phyloP scores from a whole-genome alignment of 371 early-diverging fungal species.

The Paraphysoderma sedebokerense region DNA sequence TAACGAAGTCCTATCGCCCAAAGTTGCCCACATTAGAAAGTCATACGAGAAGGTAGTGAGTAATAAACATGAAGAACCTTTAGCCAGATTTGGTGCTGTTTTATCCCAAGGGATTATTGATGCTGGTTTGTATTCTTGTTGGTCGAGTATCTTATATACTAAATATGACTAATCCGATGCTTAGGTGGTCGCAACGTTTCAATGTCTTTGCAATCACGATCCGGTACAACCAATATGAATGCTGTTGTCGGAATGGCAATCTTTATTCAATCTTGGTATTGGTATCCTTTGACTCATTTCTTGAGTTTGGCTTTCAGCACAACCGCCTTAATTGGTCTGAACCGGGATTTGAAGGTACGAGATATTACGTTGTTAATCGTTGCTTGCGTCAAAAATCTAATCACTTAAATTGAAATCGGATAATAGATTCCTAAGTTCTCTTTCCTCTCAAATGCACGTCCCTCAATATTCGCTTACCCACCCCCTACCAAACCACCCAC shows the following conservation, averaged over 20 bases:
- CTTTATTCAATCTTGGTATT: slow-evolving; percentile 99
- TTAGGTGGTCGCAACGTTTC: slow-evolving; percentile 88
- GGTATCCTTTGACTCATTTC: slow-evolving; percentile 97
- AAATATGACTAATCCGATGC: neutral
- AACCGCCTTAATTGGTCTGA: slow-evolving; percentile 86
- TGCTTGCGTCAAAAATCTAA: no score
- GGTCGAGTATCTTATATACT: neutral
- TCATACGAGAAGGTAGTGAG: slow-evolving; percentile 72
- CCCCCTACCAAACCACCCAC: slow-evolving; percentile 52
- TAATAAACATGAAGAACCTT: slow-evolving; percentile 83
- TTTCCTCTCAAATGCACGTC: slow-evolving; percentile 62
- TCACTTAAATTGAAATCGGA: no score
- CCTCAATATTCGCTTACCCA: slow-evolving; percentile 85
- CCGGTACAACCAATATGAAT: slow-evolving; percentile 77
- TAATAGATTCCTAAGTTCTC: slow-evolving; percentile 71
- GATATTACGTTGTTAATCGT: neutral
- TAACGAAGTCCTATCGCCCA: slow-evolving; percentile 62
- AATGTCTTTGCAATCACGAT: slow-evolving; percentile 74
- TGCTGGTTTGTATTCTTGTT: slow-evolving; percentile 38
- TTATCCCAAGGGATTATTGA: slow-evolving; percentile 96
- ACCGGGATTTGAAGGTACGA: slow-evolving; percentile 54
- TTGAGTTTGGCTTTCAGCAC: slow-evolving; percentile 84
- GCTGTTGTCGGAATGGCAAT: slow-evolving; percentile 92
- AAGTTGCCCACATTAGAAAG: slow-evolving; percentile 65
- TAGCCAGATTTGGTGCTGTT: slow-evolving; percentile 95